These are phyloP conservation scores for Candida buenavistaensis DNA, from an alignment of 1,139 yeast genomes.

Conservation along the genomic window DNA sequence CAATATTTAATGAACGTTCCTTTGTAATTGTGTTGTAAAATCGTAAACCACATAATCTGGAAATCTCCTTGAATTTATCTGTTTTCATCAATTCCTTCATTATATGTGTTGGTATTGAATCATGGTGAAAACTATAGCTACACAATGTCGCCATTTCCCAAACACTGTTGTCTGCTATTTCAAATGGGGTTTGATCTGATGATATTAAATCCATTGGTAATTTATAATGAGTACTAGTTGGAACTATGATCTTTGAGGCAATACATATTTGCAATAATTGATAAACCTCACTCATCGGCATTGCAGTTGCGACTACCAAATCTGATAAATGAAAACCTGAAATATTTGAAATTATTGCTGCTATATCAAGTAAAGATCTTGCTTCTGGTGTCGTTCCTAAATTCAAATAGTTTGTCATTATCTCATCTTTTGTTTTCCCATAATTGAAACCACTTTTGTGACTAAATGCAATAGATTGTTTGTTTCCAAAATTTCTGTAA, in stretches of 20 bases:
- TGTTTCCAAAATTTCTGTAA: constrained; percentile 5
- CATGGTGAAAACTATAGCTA: constrained; percentile 36
- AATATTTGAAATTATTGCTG: constrained; percentile 45
- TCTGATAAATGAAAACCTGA: constrained; percentile 46
- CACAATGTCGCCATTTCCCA: constrained; percentile 37
- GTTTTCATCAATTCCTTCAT: constrained; percentile 24
- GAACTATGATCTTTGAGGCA: constrained; percentile 34
- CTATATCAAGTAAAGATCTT: constrained; percentile 34
- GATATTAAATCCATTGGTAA: constrained; percentile 45
- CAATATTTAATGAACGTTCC: constrained; percentile 19
- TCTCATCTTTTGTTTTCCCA: constrained; percentile 8
- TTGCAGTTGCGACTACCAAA: constrained; percentile 38
- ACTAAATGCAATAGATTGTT: constrained; percentile 8
- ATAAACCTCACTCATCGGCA: constrained; percentile 26
- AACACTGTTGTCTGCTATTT: constrained; percentile 34
- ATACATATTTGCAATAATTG: constrained; percentile 35
- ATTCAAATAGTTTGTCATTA: constrained; percentile 16
- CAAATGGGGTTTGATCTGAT: constrained; percentile 35
- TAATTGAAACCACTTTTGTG: neutral
- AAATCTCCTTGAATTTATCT: constrained; percentile 31
- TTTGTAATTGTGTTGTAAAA: constrained; percentile 27
- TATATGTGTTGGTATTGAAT: constrained; percentile 30
- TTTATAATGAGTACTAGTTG: constrained; percentile 47
- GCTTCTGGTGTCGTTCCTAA: constrained; percentile 19
- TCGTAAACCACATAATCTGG: constrained; percentile 46